A percentile compares a stretch with the other conserved stretches of the same genome.
These are phyloP conservation scores for Olyra latifolia DNA, from an alignment of 176 grass and related monocot species.

Conservation along the genomic window DNA sequence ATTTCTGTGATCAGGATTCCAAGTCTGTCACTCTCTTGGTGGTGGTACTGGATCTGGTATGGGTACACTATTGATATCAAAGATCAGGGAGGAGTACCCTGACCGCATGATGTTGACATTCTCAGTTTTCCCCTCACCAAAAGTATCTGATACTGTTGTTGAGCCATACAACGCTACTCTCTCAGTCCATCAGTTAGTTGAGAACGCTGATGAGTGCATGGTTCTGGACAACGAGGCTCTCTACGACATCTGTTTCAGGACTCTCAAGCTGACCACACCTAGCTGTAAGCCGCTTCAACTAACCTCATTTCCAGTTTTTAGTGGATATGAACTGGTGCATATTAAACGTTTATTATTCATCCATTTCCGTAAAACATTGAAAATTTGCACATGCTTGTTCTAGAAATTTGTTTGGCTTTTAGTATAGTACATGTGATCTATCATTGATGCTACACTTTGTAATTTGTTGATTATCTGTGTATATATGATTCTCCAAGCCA, in stretches of 20 bases:
- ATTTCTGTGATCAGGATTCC: constrained; percentile 52
- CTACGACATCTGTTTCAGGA: constrained; percentile 74
- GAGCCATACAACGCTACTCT: constrained; percentile 80
- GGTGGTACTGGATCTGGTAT: constrained; percentile 83
- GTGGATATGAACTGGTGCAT: not conserved
- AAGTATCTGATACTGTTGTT: constrained; percentile 77
- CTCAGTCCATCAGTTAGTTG: constrained; percentile 74
- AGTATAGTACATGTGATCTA: not conserved
- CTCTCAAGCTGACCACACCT: constrained; percentile 67
- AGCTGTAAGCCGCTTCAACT: constrained; percentile 48
- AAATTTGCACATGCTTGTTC: not conserved
- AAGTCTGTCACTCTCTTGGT: constrained; percentile 71
- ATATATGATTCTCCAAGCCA: not conserved
- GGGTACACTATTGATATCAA: constrained; percentile 77
- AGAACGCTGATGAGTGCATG: constrained; percentile 83
- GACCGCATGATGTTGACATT: constrained; percentile 81
- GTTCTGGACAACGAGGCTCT: constrained; percentile 76
- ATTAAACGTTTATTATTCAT: not conserved
- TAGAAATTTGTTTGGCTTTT: not conserved
- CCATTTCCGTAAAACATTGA: not conserved
- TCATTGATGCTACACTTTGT: not conserved
- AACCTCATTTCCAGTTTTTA: not conserved
- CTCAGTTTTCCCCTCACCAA: constrained; percentile 69
- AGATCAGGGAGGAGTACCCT: constrained; percentile 82
- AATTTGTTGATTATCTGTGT: not conserved